phyloP scores from a whole-genome alignment of 1,284 basidiomycete genomes.

The Coniferiporia sulphurascens region DNA sequence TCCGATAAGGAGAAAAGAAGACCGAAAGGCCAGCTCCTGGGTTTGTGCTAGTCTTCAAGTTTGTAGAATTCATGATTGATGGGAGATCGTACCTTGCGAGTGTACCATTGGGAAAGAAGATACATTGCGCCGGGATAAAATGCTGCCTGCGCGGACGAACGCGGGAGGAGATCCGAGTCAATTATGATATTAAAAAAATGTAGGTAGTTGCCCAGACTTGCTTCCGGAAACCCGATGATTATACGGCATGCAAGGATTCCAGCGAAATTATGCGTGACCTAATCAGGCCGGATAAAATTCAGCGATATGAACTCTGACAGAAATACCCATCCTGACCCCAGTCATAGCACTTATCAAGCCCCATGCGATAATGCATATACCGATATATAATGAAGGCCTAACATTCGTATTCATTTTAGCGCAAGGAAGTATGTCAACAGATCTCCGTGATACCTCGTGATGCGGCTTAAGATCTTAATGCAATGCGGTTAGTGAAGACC shows the following conservation, averaged over 20 bases:
- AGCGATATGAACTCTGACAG: no score
- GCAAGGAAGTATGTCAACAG: no score
- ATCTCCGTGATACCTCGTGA: conserved; percentile 38
- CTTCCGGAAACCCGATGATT: conserved; percentile 25
- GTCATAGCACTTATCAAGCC: conserved; percentile 23
- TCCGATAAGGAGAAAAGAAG: conserved; percentile 37
- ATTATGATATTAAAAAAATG: background rate
- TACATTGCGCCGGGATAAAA: conserved; percentile 22
- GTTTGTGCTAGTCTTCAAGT: background rate
- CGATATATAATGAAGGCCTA: conserved; percentile 23
- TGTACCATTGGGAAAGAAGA: conserved; percentile 23
- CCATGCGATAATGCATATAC: conserved; percentile 23
- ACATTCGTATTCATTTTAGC: background rate
- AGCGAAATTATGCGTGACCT: conserved; percentile 23
- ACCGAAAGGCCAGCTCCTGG: conserved; percentile 30
- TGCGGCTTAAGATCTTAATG: conserved; percentile 45
- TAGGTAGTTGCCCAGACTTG: background rate
- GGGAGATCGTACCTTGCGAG: conserved; percentile 7
- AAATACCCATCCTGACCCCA: conserved; percentile 8
- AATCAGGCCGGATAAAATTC: background rate
- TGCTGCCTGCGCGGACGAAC: conserved; percentile 12
- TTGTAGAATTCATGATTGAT: background rate
- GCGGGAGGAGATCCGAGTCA: background rate
- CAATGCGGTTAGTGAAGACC: background rate
- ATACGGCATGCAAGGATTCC: conserved; percentile 24